Evolutionary conservation across 768 basidiomycete genomes (phyloP), one percentile per base, ranked within the genome.

Genomic region (Arthromyces matolae): DNA sequence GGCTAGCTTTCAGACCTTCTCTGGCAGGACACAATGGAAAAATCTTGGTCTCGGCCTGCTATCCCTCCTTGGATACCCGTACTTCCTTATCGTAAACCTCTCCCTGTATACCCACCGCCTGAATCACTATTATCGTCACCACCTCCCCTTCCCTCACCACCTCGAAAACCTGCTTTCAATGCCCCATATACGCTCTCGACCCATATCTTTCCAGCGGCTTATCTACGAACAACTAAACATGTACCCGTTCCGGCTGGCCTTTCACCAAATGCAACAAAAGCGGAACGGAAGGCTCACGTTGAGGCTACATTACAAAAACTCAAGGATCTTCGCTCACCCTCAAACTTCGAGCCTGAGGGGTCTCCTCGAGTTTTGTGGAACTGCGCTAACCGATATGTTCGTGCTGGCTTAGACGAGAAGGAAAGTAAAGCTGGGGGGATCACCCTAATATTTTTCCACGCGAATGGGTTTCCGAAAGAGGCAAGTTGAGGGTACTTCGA

Each of bases 401-500:
- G 72, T 57, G 65, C 63, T 40, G 68, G 60, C 8, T 38, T 63
- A 16, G 50, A 54, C 7, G 50, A 25, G 16, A 50, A 42, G 23
- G 51, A n/a, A n/a, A n/a, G n/a, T n/a, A n/a, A 46, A 29, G 61
- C 58, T 19, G 66, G 68, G 9, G 80, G 85, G 0, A 41, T 87
- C 13, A 93, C 90, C 0, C 64, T 94, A 42, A 77, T 93, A 52
- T 70, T 89, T 36, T 78, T 80, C 3, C 93, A 93, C 62, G 89
- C 89, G 2, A 93, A 89, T 63, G 91, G 93, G 1, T 86, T 94
- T 56, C 80, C 79, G 37, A 93, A 93, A 63, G 91, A 93, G 80
- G 89, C 82, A 43, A 37, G 79, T 54, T 20, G 20, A 38, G 23
- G 20, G n/a, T 3, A 4, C 20, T 28, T 24, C n/a, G n/a, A 5